These are phyloP conservation scores for Closterium sp. DNA, from an alignment of 139 green algal species.

Conservation along the genomic window DNA sequence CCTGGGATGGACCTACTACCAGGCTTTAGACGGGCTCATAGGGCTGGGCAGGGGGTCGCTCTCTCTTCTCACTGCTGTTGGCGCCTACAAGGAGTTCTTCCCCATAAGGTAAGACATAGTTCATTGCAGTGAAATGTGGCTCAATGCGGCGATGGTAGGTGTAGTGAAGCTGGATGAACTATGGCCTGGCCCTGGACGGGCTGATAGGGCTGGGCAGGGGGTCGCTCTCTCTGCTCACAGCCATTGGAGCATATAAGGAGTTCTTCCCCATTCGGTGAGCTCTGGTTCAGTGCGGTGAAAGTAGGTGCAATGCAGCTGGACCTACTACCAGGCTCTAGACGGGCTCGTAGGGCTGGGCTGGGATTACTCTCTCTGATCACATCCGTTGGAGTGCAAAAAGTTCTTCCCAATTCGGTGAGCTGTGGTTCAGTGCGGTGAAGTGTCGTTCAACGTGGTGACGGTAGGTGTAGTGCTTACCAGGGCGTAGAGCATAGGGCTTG, in stretches of 20 bases:
- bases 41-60: too few relatives aligned
- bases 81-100: too few relatives aligned
- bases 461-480: background rate
- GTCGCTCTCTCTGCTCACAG: background rate
- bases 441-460: background rate
- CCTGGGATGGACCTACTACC: constrained; percentile 7
- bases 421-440: background rate
- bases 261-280: background rate
- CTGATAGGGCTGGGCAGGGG: constrained; percentile 3
- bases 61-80: too few relatives aligned
- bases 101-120: too few relatives aligned
- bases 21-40: constrained; percentile 6
- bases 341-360: constrained; percentile 3
- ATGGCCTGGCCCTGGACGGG: too few relatives aligned
- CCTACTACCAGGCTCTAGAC: constrained; percentile 14
- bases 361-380: background rate
- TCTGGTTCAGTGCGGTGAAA: background rate
- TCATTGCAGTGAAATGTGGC: too few relatives aligned
- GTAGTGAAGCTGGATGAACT: too few relatives aligned
- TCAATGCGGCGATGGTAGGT: too few relatives aligned
- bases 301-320: background rate
- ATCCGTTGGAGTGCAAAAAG: background rate
- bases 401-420: background rate
- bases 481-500: constrained; percentile 1
- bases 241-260: background rate